A percentile compares a stretch with the other conserved stretches of the same genome.
These are phyloP conservation scores for Pythium pyrilobum DNA, from an alignment of 352 stramenopile species.

Conservation along the genomic window DNA sequence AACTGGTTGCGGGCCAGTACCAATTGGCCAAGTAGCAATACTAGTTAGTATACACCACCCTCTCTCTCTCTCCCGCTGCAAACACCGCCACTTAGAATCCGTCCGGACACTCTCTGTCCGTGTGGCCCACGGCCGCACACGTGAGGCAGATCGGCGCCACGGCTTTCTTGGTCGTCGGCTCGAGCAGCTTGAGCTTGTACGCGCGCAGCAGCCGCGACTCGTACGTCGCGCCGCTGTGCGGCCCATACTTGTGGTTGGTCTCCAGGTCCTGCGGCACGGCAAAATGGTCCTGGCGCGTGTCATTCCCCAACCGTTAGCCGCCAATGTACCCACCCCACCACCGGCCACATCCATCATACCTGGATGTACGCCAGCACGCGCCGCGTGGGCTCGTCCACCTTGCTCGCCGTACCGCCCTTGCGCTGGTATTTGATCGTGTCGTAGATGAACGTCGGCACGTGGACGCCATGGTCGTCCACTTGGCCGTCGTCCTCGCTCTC, in stretches of 20 bases:
- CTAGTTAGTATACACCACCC: not conserved
- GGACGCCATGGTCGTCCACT: slow-evolving; percentile 20
- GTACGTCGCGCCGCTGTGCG: slow-evolving; percentile 55
- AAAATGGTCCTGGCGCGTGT: slow-evolving; percentile 32
- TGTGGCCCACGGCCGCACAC: slow-evolving; percentile 42
- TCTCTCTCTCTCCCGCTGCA: not conserved
- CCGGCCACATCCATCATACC: slow-evolving; percentile 9
- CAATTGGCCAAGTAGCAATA: slow-evolving; percentile 43
- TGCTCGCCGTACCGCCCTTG: slow-evolving; percentile 24
- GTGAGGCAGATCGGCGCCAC: slow-evolving; percentile 47
- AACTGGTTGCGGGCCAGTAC: slow-evolving; percentile 62
- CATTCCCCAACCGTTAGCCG: not conserved
- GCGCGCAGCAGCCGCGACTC: slow-evolving; percentile 47
- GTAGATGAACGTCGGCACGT: slow-evolving; percentile 60
- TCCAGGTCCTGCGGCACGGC: slow-evolving; percentile 44
- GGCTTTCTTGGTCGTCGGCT: slow-evolving; percentile 17
- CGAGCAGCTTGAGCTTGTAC: slow-evolving; percentile 48
- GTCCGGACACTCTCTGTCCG: slow-evolving; percentile 44
- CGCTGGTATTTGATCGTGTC: slow-evolving; percentile 52
- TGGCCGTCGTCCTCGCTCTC: slow-evolving; percentile 10
- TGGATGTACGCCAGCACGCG: slow-evolving; percentile 45
- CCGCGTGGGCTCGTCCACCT: slow-evolving; percentile 29
- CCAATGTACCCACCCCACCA: not conserved
- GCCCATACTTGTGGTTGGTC: slow-evolving; percentile 46
- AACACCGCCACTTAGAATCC: slow-evolving; percentile 31